Evolutionary conservation across 371 early-diverging fungal species (phyloP), one percentile per base, ranked within the genome.

Genomic region (Mucor mucedo): DNA sequence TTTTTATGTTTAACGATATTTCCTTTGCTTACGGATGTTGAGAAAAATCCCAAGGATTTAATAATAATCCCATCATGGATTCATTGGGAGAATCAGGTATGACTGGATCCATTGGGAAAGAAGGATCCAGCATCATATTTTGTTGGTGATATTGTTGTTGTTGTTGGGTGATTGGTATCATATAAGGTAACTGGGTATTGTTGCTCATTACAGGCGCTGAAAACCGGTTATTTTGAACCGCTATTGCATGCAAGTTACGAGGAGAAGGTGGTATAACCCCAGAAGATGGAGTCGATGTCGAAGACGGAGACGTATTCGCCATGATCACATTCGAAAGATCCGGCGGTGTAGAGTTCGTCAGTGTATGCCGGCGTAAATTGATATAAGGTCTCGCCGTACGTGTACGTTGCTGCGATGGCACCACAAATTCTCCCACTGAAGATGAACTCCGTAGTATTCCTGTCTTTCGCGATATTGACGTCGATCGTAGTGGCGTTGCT

Each of bases 41-140:
- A 41, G 54, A 54, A 35, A 52, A 57, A 32, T 57, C 57, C 52
- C 52, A 63, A 52, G 61, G 70, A 29, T 70, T 64, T 55, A 73
- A 55, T 21, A 78, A 45, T n/a, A 78, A 56, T 10, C 70, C 68
- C 78, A 78, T 78, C 78, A 78, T 78, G 5, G 78, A 78, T 52
- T 70, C 75, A 48, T 63, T 58, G 6, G 75, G 75, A 1, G 73
- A 53, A 45, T 70, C 65, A 28, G 72, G 72, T 42, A 76, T 65
- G 30, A 65, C 66, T n/a, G 77, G 77, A 44, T 74, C 75, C 75
- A 72, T 71, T n/a, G 75, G 72, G 56, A 68, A 69, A n/a, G 70
- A 70, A 33, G 65, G 60, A 52, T 68, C 68, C 50, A 72, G 49
- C 60, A 72, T 33, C 55, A 71, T 52, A 55, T 42, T 56, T 9